Base-by-base conservation (phyloP, 345 rosid species). In the Lepidium sativum region DNA sequence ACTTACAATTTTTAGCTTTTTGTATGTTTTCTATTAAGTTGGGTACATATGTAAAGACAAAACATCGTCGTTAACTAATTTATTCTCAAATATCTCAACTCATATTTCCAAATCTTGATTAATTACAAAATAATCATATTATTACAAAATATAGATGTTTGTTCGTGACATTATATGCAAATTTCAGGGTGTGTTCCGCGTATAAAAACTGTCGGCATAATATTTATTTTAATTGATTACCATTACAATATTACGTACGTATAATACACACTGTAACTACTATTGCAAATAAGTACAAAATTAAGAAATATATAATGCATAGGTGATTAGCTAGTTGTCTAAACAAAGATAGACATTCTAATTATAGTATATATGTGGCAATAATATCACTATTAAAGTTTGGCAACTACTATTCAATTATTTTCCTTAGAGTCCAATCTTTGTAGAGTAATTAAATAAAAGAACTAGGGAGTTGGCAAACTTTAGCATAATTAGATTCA, bases 121-220 rank as follows among this genome's bases (percentile, higher is more conserved):
- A 68, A 20, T 14, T 23, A 20, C 63, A 56, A 25, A 56, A 23
- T 7, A 58, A 29, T 38, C 58, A 20, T 14, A 68, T 39, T 25
- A 31, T 18, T 59, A 1, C 29, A 25, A 58, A 40, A 10, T 39
- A 29, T 14, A 18, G 25, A 58, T 18, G 43, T 38, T 37, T 4
- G 5, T 4, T 25, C 6, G 5, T 25, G 29, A 5, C 21, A 11
- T 38, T 29, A 25, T 40, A 65, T 9, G 25, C 13, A 51, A 32
- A 27, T 51, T 51, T 49, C 17, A 3, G 47, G 48, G 33, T 23
- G 42, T 49, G 60, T n/a, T 17, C 25, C 23, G 43, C 40, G 14
- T 23, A 17, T 34, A 14, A 42, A n/a, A 60, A 52, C 62, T 69
- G 74, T 69, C 74, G 74, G 73, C 73, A 68, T 0, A 49, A 5